Evolutionary conservation across 352 stramenopile genomes (phyloP).

Genomic region (Globisporangium heterothallicum): DNA sequence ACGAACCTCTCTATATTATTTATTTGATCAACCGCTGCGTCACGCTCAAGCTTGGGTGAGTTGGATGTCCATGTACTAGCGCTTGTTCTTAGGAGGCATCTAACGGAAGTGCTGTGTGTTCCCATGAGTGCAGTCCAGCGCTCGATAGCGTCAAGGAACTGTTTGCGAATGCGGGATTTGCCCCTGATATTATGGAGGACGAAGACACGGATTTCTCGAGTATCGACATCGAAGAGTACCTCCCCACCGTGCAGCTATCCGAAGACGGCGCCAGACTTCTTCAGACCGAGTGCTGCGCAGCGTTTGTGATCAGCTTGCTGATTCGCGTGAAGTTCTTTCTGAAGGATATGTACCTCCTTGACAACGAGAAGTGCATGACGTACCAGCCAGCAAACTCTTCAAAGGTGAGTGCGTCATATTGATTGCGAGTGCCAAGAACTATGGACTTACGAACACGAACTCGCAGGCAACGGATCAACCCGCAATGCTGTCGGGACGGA

Average conservation of each 20-base stretch:
- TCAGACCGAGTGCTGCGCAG: conserved; percentile 19
- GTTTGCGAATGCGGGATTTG: conserved; percentile 36
- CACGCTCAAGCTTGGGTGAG: conserved; percentile 77
- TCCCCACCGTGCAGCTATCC: conserved; percentile 14
- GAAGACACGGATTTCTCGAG: conserved; percentile 38
- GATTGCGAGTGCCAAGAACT: no score
- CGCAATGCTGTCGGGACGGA: conserved; percentile 16
- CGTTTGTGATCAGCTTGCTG: conserved; percentile 62
- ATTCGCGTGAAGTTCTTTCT: conserved; percentile 72
- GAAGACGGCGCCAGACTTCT: conserved; percentile 10
- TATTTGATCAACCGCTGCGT: conserved; percentile 82
- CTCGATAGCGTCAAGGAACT: conserved; percentile 48
- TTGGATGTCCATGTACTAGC: neutral
- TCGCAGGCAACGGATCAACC: conserved; percentile 26
- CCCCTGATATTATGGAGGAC: conserved; percentile 35
- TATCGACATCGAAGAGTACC: conserved; percentile 32
- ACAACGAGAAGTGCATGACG: conserved; percentile 78
- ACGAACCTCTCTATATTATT: conserved; percentile 84
- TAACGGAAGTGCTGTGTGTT: conserved; percentile 1
- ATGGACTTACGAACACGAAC: no score
- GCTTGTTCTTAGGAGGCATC: neutral
- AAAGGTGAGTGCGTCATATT: conserved; percentile 38
- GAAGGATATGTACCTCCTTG: conserved; percentile 59
- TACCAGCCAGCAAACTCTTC: conserved; percentile 54
- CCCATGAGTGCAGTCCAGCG: conserved; percentile 26